Evolutionary conservation across 1,284 basidiomycete species (phyloP).

Genomic region (Ceratobasidium sp.): DNA sequence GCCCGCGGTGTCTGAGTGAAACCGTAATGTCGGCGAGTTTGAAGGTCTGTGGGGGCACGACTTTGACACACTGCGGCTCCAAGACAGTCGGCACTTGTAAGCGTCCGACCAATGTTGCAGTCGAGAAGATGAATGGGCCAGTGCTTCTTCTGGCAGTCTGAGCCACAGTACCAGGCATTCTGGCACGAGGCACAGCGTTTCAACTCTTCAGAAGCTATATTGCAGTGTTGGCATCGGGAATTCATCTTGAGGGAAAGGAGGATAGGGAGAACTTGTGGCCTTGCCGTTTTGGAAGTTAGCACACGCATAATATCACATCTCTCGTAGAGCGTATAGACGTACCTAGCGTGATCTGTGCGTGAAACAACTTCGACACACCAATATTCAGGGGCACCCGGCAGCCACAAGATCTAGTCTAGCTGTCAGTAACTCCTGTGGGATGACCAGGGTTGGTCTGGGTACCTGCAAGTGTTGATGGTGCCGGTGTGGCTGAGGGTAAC

Average conservation of each 20-base stretch:
- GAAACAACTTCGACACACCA: too few relatives aligned
- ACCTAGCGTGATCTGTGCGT: too few relatives aligned
- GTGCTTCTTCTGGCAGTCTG: constrained; percentile 6
- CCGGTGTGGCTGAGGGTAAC: too few relatives aligned
- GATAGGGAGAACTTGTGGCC: too few relatives aligned
- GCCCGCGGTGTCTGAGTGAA: constrained; percentile 52
- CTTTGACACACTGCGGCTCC: constrained; percentile 48
- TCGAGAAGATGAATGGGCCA: constrained; percentile 28
- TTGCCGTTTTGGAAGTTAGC: too few relatives aligned
- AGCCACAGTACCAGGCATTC: constrained; percentile 24
- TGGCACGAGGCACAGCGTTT: constrained; percentile 20
- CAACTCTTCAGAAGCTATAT: neutral
- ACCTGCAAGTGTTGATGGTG: too few relatives aligned
- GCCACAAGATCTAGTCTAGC: too few relatives aligned
- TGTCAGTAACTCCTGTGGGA: too few relatives aligned
- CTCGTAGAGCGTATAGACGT: too few relatives aligned
- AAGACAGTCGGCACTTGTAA: constrained; percentile 23
- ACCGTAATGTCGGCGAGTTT: constrained; percentile 60
- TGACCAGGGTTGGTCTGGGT: too few relatives aligned
- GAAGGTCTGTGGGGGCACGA: constrained; percentile 55
- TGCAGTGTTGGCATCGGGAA: constrained; percentile 7
- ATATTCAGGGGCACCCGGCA: too few relatives aligned
- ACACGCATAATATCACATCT: too few relatives aligned
- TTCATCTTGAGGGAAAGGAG: neutral
- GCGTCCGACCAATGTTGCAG: constrained; percentile 16